These are phyloP conservation scores for Aspergillus sp. DNA, from an alignment of 2,329 filamentous ascomycete genomes.

Conservation along the genomic window DNA sequence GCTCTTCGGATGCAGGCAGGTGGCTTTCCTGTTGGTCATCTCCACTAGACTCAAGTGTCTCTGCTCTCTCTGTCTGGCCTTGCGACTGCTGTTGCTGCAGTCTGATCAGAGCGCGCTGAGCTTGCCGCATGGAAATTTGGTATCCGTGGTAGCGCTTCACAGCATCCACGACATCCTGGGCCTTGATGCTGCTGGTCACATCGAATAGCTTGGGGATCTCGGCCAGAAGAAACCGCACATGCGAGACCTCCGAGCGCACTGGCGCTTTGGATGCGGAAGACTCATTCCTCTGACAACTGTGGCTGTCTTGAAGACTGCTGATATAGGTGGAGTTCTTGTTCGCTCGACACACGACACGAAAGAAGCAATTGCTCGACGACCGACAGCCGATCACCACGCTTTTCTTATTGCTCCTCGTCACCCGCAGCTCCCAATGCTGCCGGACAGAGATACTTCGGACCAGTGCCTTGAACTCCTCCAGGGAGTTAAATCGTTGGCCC, in stretches of 20 bases:
- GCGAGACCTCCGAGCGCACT: slow-evolving; percentile 40
- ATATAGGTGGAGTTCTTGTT: slow-evolving; percentile 42
- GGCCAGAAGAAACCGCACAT: slow-evolving; percentile 36
- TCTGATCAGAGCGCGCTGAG: slow-evolving; percentile 36
- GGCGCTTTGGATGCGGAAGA: slow-evolving; percentile 29
- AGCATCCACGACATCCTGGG: slow-evolving; percentile 38
- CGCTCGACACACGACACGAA: slow-evolving; percentile 39
- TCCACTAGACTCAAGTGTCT: slow-evolving; percentile 22
- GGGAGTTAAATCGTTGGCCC: slow-evolving; percentile 36
- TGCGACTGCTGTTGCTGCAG: slow-evolving; percentile 29
- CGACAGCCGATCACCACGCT: slow-evolving; percentile 41
- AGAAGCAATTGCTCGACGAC: slow-evolving; percentile 37
- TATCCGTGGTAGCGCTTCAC: slow-evolving; percentile 42
- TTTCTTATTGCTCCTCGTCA: slow-evolving; percentile 40
- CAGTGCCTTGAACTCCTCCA: slow-evolving; percentile 39
- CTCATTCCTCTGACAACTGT: slow-evolving; percentile 34
- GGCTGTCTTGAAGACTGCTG: slow-evolving; percentile 38
- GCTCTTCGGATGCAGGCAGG: slow-evolving; percentile 24
- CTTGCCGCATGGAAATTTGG: slow-evolving; percentile 39
- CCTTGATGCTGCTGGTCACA: slow-evolving; percentile 34
- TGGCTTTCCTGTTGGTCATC: slow-evolving; percentile 25
- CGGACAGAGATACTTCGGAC: slow-evolving; percentile 40
- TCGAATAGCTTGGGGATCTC: slow-evolving; percentile 42
- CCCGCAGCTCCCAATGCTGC: slow-evolving; percentile 41
- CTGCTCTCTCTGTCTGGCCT: slow-evolving; percentile 19